Percentiles rank a stretch among this genome's conserved stretches.
Conservation (phyloP, 2,329 filamentous ascomycete genomes). For the Ascochyta pisi region DNA sequence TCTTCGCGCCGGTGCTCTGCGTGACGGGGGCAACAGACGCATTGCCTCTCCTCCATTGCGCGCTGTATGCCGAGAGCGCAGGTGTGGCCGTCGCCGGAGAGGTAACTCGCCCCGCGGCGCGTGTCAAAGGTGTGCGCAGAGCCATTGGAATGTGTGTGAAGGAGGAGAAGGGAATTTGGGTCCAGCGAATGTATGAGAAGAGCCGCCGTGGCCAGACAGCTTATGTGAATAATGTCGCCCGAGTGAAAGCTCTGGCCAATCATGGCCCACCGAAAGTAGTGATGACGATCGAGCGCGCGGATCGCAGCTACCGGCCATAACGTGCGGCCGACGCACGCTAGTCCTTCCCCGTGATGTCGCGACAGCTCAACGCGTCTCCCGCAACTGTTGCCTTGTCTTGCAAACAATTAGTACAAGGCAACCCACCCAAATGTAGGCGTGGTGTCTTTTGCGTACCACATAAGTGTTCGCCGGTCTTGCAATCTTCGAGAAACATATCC, state of each 20-base stretch:
- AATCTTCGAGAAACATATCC: neutral
- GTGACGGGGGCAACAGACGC: slow-evolving; percentile 65
- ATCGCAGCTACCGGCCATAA: slow-evolving; percentile 22
- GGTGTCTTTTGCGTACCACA: neutral
- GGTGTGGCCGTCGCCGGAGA: slow-evolving; percentile 36
- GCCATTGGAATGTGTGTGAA: slow-evolving; percentile 51
- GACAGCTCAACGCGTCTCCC: slow-evolving; percentile 31
- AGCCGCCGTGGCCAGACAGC: slow-evolving; percentile 27
- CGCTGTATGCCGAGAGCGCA: slow-evolving; percentile 38
- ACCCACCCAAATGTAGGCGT: neutral
- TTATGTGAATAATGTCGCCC: slow-evolving; percentile 30
- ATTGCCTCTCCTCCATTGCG: slow-evolving; percentile 48
- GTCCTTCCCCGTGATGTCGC: slow-evolving; percentile 27
- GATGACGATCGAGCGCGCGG: slow-evolving; percentile 36
- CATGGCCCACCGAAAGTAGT: slow-evolving; percentile 11
- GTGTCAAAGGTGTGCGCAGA: slow-evolving; percentile 43
- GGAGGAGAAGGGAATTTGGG: slow-evolving; percentile 2
- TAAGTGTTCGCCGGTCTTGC: no score
- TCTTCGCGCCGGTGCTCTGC: slow-evolving; percentile 73
- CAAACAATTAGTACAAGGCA: slow-evolving; percentile 12
- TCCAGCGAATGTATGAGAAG: slow-evolving; percentile 16
- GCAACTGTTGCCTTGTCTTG: slow-evolving; percentile 36
- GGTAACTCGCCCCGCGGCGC: slow-evolving; percentile 43
- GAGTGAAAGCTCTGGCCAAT: slow-evolving; percentile 37
- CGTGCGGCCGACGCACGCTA: slow-evolving; percentile 8